Evolutionary conservation across 129 eudicot genomes (phyloP).

Genomic region (Arctium lappa): DNA sequence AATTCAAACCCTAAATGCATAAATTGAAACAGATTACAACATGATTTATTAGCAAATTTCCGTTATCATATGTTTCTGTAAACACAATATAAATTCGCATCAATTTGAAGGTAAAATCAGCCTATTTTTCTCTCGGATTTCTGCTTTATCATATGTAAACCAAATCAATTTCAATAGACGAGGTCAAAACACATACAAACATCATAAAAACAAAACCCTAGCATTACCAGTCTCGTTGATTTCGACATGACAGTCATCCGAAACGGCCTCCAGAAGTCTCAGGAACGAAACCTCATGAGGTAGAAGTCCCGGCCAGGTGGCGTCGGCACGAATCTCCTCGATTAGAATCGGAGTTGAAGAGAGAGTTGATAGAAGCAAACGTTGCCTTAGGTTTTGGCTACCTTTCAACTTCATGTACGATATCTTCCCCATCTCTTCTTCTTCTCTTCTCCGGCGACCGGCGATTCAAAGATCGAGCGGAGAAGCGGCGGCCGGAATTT

Average conservation of each 20-base stretch:
- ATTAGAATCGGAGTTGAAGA: slow-evolving; percentile 76
- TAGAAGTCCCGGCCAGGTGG: slow-evolving; percentile 79
- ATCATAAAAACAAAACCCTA: slow-evolving; percentile 1
- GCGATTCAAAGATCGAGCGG: not conserved
- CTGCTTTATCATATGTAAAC: not conserved
- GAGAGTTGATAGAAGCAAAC: slow-evolving; percentile 64
- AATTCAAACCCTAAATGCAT: not conserved
- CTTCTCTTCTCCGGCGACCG: slow-evolving; percentile 5
- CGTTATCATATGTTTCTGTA: not conserved
- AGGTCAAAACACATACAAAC: not conserved
- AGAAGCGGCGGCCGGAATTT: slow-evolving; percentile 4
- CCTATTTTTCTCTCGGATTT: not conserved
- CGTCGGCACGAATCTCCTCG: slow-evolving; percentile 78
- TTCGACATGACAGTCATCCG: slow-evolving; percentile 73
- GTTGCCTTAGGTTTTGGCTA: slow-evolving; percentile 60
- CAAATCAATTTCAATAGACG: not conserved
- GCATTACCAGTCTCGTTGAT: slow-evolving; percentile 82
- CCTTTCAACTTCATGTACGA: slow-evolving; percentile 71
- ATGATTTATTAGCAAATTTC: not conserved
- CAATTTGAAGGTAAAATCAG: not conserved
- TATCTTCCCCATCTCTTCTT: slow-evolving; percentile 47
- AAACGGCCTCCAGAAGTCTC: slow-evolving; percentile 67
- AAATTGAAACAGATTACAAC: not conserved
- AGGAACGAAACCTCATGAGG: slow-evolving; percentile 79
- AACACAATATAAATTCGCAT: not conserved